These are phyloP conservation scores for Salix udensis DNA, from an alignment of 345 rosid species.

Conservation along the genomic window DNA sequence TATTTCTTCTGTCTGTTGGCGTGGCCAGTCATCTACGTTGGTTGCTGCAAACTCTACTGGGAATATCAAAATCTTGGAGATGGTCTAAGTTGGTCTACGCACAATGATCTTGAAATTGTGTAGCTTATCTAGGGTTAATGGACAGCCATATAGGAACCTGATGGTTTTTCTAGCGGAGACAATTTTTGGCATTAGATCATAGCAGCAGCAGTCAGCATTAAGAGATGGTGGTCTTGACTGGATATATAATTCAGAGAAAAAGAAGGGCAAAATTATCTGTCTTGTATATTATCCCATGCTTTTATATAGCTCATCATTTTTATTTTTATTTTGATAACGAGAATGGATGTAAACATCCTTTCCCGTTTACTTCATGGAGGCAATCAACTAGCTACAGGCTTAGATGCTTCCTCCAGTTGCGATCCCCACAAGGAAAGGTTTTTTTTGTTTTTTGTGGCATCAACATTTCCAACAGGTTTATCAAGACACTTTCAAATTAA, in stretches of 20 bases:
- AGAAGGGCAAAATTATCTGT: not conserved
- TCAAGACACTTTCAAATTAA: too few relatives aligned
- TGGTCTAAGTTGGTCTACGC: slow-evolving; percentile 39
- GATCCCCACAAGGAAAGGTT: not conserved
- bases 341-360: not conserved
- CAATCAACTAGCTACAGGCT: not conserved
- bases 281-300: slow-evolving; percentile 28
- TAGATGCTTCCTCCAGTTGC: not conserved
- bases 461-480: not conserved
- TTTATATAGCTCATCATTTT: slow-evolving; percentile 2
- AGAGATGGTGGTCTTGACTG: slow-evolving; percentile 11
- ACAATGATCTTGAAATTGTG: slow-evolving; percentile 14
- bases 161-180: not conserved
- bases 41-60: slow-evolving; percentile 90
- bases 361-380: not conserved
- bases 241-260: slow-evolving; percentile 22
- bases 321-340: not conserved
- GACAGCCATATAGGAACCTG: slow-evolving; percentile 14
- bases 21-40: slow-evolving; percentile 66
- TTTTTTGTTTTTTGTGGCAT: not conserved
- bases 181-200: slow-evolving; percentile 36
- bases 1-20: slow-evolving; percentile 88
- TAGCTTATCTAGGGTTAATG: slow-evolving; percentile 10
- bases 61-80: slow-evolving; percentile 84
- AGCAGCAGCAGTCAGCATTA: slow-evolving; percentile 22